Base-by-base conservation (phyloP, 2,329 filamentous ascomycete species). In the Beauveria pseudobassiana region DNA sequence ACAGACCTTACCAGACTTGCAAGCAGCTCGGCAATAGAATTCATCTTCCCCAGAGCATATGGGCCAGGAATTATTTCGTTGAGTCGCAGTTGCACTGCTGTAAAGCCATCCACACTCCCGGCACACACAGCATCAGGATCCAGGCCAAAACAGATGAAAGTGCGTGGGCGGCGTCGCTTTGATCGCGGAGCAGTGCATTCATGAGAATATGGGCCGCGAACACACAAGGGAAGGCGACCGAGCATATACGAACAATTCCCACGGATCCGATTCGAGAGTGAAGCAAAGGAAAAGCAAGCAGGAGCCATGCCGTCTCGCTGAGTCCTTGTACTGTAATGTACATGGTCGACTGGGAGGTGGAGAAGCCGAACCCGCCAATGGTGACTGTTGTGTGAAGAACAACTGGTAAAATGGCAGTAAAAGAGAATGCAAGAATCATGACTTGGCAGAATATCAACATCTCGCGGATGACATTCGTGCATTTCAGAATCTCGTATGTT, bases 221-320 rank as follows among this genome's bases (percentile, higher is more conserved):
- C 69, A 90, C 86, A 52, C 86, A 68, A 0, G 89, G 88, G 75
- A 88, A 92, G 7, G 63, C 65, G 8, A 64, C 55, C 18, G 69
- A 71, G 69, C 87, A 89, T 8, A 75, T 65, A 5, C 81, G 79
- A 63, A 93, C 74, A 0, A 93, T 77, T 4, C 80, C 82, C 26
- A 85, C 86, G 5, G 89, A 91, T 7, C 88, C 88, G 20, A 86
- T 71, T 24, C 82, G 82, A 45, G 73, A 76, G 68, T 93, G 89
- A 1, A 93, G 72, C 0, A 78, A 75, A 1, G 90, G 89, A 69
- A 93, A 93, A 30, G 81, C 76, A 14, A 90, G 64, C 0, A 93
- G 77, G 2, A 91, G 81, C 89, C 89, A 93, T 4, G 83, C 62
- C 0, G 88, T 84, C 71, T 93, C 90, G 3, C 84, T 80, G 16